A percentile compares a stretch with the other conserved stretches of the same genome.
These are phyloP conservation scores for Sanghuangporus baumii DNA, from an alignment of 1,284 basidiomycete species.

Conservation along the genomic window DNA sequence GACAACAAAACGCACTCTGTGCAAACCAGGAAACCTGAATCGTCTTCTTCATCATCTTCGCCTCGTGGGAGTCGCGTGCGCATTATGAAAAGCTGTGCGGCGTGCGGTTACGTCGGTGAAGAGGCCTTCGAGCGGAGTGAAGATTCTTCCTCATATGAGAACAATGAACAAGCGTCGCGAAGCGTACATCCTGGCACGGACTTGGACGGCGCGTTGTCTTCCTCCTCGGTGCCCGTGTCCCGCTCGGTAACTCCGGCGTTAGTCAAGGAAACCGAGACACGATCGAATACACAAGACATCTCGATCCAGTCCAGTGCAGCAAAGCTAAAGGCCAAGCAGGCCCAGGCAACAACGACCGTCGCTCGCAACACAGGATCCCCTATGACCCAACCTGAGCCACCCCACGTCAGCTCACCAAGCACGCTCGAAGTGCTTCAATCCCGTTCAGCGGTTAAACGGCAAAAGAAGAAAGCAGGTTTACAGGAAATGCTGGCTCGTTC, in stretches of 20 bases:
- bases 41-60: neutral
- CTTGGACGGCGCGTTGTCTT: neutral
- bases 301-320: neutral
- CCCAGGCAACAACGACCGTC: neutral
- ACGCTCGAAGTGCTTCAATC: neutral
- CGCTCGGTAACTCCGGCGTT: neutral
- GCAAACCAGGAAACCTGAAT: neutral
- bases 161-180: neutral
- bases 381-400: neutral
- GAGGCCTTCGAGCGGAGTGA: neutral
- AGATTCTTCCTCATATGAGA: neutral
- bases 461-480: conserved; percentile 44
- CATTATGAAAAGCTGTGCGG: neutral
- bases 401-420: neutral
- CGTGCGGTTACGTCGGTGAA: neutral
- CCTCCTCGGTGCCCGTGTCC: neutral
- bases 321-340: neutral
- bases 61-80: neutral
- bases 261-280: neutral
- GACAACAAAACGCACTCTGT: neutral
- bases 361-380: neutral
- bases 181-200: neutral
- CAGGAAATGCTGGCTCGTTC: conserved; percentile 59
- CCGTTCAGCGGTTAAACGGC: conserved; percentile 20
- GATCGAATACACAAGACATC: neutral